Conservation (phyloP, 2,329 filamentous ascomycete species). For the Diaporthe citrichinensis region DNA sequence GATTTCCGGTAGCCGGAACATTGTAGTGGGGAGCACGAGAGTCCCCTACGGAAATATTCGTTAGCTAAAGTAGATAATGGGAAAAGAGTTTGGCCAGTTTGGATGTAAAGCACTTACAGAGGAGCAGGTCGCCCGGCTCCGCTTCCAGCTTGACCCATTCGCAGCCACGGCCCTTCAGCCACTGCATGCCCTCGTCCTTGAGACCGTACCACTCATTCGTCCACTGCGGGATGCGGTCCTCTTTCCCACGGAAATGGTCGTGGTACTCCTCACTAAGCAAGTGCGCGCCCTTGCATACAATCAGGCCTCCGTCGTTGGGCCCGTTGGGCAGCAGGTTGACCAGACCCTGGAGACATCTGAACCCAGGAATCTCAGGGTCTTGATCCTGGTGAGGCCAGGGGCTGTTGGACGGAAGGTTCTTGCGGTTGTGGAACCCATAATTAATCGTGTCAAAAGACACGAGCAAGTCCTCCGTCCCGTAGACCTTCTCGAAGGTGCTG, state of each 20-base stretch:
- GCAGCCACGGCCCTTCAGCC: slow-evolving; percentile 52
- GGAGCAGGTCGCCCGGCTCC: slow-evolving; percentile 59
- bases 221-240: slow-evolving; percentile 50
- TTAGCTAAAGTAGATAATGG: slow-evolving; percentile 39
- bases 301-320: slow-evolving; percentile 60
- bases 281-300: slow-evolving; percentile 51
- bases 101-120: slow-evolving; percentile 48
- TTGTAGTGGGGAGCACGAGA: slow-evolving; percentile 55
- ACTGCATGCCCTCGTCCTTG: slow-evolving; percentile 53
- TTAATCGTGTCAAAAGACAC: slow-evolving; percentile 65
- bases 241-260: slow-evolving; percentile 49
- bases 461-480: slow-evolving; percentile 60
- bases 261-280: slow-evolving; percentile 52
- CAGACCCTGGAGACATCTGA: slow-evolving; percentile 63
- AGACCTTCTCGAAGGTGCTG: slow-evolving; percentile 61
- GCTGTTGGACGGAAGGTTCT: slow-evolving; percentile 53
- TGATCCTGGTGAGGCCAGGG: slow-evolving; percentile 64
- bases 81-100: slow-evolving; percentile 36
- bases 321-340: slow-evolving; percentile 61
- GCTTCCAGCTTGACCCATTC: slow-evolving; percentile 56
- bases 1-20: slow-evolving; percentile 49
- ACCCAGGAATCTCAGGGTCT: slow-evolving; percentile 58
- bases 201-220: slow-evolving; percentile 54
- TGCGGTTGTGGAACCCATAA: slow-evolving; percentile 54
- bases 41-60: background rate